Percentiles rank a stretch among this genome's conserved stretches.
Conservation (phyloP, 2,329 filamentous ascomycete species). For the Fusarium sp. region DNA sequence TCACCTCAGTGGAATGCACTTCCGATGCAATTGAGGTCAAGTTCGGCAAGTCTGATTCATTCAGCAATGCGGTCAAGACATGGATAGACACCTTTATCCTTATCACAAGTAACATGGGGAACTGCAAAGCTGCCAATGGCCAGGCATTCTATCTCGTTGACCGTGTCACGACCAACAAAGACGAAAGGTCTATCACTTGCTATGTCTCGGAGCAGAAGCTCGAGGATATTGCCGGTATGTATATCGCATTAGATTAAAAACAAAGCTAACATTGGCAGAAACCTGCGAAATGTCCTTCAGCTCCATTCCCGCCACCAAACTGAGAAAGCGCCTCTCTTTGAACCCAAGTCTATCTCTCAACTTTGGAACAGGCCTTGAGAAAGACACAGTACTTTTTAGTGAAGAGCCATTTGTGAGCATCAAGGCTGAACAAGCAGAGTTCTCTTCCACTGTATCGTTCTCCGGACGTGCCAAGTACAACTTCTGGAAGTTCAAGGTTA, state of each 20-base stretch:
- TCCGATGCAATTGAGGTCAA: neutral
- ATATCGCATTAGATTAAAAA: rapidly evolving
- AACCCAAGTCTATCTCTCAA: slow-evolving; percentile 13
- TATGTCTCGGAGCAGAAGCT: slow-evolving; percentile 5
- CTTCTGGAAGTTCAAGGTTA: slow-evolving; percentile 22
- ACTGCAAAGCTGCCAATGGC: slow-evolving; percentile 7
- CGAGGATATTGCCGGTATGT: slow-evolving; percentile 13
- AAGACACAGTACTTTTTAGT: slow-evolving; percentile 5
- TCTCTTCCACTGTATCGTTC: slow-evolving; percentile 17
- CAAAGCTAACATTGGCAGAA: neutral
- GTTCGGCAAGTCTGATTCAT: slow-evolving; percentile 5
- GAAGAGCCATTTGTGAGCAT: slow-evolving; percentile 23
- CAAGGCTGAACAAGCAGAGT: slow-evolving; percentile 19
- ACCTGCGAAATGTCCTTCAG: slow-evolving; percentile 24
- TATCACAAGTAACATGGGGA: slow-evolving; percentile 12
- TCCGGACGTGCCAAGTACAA: slow-evolving; percentile 18
- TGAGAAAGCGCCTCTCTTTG: neutral
- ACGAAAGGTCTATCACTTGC: slow-evolving; percentile 9
- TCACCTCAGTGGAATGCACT: slow-evolving; percentile 2
- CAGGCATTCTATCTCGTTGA: slow-evolving; percentile 21
- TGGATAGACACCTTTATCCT: slow-evolving; percentile 13
- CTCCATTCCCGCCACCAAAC: slow-evolving; percentile 11
- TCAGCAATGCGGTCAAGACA: neutral
- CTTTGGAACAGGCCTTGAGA: slow-evolving; percentile 7
- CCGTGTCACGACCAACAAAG: neutral